Percentiles rank a stretch among this genome's conserved stretches.
Evolutionary conservation across 305 asterid genomes (phyloP).

Genomic region (Fraxinus latifolia): DNA sequence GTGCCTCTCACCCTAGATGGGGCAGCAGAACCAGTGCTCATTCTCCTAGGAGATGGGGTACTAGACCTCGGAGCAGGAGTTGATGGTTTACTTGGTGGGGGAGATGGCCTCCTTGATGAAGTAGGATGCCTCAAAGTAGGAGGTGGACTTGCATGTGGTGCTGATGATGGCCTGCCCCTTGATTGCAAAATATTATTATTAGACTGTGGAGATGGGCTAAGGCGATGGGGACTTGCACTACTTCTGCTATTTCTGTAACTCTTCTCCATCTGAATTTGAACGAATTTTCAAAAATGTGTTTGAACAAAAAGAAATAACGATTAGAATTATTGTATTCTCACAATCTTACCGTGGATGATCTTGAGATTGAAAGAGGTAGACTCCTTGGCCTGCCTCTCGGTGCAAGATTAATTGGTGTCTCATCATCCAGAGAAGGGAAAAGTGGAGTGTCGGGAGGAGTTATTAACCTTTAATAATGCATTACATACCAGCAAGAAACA

Average conservation of each 20-base stretch:
- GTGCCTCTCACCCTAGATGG: conserved; percentile 65
- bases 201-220: conserved; percentile 81
- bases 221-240: conserved; percentile 89
- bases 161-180: conserved; percentile 65
- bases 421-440: conserved; percentile 86
- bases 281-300: conserved; percentile 18
- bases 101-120: conserved; percentile 65
- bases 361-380: conserved; percentile 77
- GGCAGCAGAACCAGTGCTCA: conserved; percentile 68
- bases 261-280: conserved; percentile 70
- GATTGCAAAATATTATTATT: conserved; percentile 51
- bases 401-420: conserved; percentile 49
- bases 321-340: conserved; percentile 5
- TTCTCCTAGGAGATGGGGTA: conserved; percentile 70
- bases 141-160: conserved; percentile 75
- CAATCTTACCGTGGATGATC: conserved; percentile 73
- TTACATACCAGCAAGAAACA: conserved; percentile 31
- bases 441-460: conserved; percentile 99
- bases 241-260: conserved; percentile 67
- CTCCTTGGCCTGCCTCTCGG: conserved; percentile 88
- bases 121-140: conserved; percentile 50
- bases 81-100: conserved; percentile 68
- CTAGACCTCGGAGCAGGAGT: conserved; percentile 58
- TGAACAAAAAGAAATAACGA: conserved; percentile 6
- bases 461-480: conserved; percentile 60